phyloP scores from a whole-genome alignment of 1,284 basidiomycete species.

The Cystobasidium pallidum region DNA sequence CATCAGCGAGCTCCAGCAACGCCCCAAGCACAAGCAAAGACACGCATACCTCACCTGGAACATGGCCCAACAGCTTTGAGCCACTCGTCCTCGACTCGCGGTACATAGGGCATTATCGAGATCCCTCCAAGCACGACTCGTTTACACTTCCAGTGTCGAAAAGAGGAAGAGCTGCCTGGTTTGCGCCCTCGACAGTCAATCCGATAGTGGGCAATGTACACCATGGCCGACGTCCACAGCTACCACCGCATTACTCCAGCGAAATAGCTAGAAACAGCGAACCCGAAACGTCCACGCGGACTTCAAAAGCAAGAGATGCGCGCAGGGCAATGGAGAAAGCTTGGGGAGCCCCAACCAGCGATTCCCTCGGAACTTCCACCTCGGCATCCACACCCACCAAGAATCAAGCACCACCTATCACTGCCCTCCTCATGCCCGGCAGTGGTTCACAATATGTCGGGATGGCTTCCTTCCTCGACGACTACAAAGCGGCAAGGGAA shows the following conservation, averaged over 20 bases:
- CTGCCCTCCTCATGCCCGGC: constrained; percentile 53
- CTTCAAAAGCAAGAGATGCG: constrained; percentile 24
- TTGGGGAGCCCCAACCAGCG: constrained; percentile 15
- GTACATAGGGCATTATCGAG: constrained; percentile 29
- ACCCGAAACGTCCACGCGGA: neutral
- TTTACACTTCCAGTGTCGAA: neutral
- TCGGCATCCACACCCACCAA: neutral
- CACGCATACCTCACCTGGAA: constrained; percentile 5
- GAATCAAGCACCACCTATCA: constrained; percentile 7
- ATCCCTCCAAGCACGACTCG: constrained; percentile 39
- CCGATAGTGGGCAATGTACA: constrained; percentile 13
- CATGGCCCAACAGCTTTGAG: constrained; percentile 28
- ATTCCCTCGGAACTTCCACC: neutral
- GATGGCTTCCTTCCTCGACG: constrained; percentile 48
- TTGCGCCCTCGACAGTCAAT: constrained; percentile 29
- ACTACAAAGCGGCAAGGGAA: constrained; percentile 46
- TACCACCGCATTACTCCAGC: neutral
- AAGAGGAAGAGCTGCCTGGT: constrained; percentile 22
- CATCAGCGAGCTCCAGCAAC: no score
- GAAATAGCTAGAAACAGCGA: neutral
- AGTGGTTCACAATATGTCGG: constrained; percentile 54
- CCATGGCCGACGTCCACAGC: neutral
- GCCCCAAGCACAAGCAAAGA: neutral
- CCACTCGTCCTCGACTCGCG: constrained; percentile 29
- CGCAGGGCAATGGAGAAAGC: constrained; percentile 31